Base-by-base conservation (phyloP, 1,284 basidiomycete genomes). In the Ceratobasidium sp. region DNA sequence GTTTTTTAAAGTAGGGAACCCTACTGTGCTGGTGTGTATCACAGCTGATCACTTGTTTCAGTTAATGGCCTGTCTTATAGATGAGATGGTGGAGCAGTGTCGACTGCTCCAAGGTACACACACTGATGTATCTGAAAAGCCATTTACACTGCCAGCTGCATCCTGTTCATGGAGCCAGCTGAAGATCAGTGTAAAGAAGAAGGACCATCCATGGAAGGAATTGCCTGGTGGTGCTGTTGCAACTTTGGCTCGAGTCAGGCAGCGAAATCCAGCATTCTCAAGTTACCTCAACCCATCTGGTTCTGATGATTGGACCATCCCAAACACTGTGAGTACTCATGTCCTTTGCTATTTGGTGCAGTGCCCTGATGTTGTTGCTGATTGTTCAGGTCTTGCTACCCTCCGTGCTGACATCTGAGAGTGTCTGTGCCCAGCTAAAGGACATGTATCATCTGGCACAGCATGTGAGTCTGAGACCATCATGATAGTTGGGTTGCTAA, bases 61-160 rank as follows among this genome's bases (percentile, higher is more conserved):
- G 54, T 19, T 58, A 0, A 31, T 19, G 14, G 54, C 29, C 11
- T 58, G 61, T 11, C 41, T 63, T n/a, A 27, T 63, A 0, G 61
- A 63, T 14, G 61, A 63, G 39, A 41, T 62, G 59, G 58, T 41
- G 2, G 58, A 61, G 11, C 58, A 61, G n/a, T 61, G 37, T 14
- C 24, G 37, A 9, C 19, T 61, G 6, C 37, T 61, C 9, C 7
- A 22, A 13, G 34, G 41, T 7, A 9, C 6, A 7, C 19, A 41
- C 5, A 8, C 19, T 9, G 37, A 61, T 22, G 34, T 41, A 13
- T 22, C 58, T 13, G 7, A 13, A 14, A 61, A 61, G 19, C 19
- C 37, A 2, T 61, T 61, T 1, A 2, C n/a, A 1, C 37, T 61
- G 0, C n/a, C 58, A 61, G 34, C 58, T 0, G 0, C 37, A 13